phyloP scores from a whole-genome alignment of 192 early-diverging fungal genomes.

The Thamnidium elegans region DNA sequence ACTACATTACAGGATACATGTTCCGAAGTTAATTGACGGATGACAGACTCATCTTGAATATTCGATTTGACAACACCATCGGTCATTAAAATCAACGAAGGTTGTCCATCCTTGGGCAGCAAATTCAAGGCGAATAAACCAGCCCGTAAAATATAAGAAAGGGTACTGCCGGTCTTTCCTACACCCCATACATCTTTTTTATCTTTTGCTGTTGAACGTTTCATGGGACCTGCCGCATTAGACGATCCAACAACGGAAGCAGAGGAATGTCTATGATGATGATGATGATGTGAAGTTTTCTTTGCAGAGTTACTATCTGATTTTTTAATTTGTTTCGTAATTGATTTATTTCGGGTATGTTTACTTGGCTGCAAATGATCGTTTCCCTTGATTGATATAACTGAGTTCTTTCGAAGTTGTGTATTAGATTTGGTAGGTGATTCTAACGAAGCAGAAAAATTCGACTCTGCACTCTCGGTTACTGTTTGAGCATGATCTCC shows the following conservation, averaged over 20 bases:
- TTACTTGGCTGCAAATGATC: too few species aligned
- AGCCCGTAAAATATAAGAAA: constrained; percentile 56
- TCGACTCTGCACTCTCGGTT: neutral
- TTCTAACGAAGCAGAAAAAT: too few species aligned
- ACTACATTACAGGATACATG: constrained; percentile 66
- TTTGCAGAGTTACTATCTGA: neutral
- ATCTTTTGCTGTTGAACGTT: constrained; percentile 16
- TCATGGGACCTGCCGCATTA: neutral
- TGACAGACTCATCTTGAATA: constrained; percentile 52
- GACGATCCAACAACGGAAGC: neutral
- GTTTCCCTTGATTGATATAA: too few species aligned
- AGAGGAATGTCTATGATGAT: constrained; percentile 3
- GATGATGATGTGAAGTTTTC: neutral
- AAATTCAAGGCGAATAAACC: constrained; percentile 50
- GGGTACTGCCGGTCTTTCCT: constrained; percentile 52
- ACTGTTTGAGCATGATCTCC: constrained; percentile 16
- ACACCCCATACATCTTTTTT: constrained; percentile 51
- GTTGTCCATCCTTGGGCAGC: constrained; percentile 41
- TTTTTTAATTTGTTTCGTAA: neutral
- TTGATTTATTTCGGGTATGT: neutral
- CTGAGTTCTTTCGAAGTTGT: too few species aligned
- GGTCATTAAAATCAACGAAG: constrained; percentile 60
- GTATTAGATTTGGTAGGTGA: too few species aligned
- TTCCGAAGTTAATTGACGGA: constrained; percentile 59
- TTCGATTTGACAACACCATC: constrained; percentile 79